Base-by-base conservation (phyloP, 208 protist species). In the Acanthamoeba lenticulata region DNA sequence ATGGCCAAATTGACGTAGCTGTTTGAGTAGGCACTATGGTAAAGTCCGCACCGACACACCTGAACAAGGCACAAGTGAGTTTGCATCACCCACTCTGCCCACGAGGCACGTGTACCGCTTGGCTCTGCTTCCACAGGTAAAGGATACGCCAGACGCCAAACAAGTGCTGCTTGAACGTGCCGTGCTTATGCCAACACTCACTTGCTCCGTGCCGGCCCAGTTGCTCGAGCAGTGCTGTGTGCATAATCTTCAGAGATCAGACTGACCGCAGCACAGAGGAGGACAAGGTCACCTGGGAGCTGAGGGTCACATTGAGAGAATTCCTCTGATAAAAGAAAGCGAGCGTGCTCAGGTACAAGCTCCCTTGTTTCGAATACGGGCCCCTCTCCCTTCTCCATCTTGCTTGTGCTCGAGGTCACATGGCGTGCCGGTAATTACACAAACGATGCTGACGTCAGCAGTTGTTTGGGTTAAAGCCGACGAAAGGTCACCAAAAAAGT, bases 41-140 rank as follows among this genome's bases (percentile, higher is more conserved):
- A 77, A 29, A 77, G 67, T 5, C 67, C 67, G 27, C 67, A 77
- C 1, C 67, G 67, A 44, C 17, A 42, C 2, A 77, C 67, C 67
- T 77, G 67, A n/a, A n/a, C 15, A 32, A 0, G 0, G 62, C 6
- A 72, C 5, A 69, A 45, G 67, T n/a, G 57, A 67, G 57, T 7
- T 34, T 55, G 49, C 49, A 55, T 0, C 45, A 52, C 5, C 45
- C 45, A 52, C n/a, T n/a, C n/a, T n/a, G 45, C 45, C 0, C 21
- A 7, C 7, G 57, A n/a, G 6, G 49, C n/a, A 27, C n/a, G 7
- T 36, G 67, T 77, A 77, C 67, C 21, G 67, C 67, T 45, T 77
- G 67, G 67, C 67, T 45, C 36, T 77, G 67, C 67, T n/a, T 77
- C 67, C 67, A 77, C 67, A 77, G 67, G 67, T 77, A 77, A 36